phyloP scores from a whole-genome alignment of 345 rosid genomes.

The Iberis pinnata region DNA sequence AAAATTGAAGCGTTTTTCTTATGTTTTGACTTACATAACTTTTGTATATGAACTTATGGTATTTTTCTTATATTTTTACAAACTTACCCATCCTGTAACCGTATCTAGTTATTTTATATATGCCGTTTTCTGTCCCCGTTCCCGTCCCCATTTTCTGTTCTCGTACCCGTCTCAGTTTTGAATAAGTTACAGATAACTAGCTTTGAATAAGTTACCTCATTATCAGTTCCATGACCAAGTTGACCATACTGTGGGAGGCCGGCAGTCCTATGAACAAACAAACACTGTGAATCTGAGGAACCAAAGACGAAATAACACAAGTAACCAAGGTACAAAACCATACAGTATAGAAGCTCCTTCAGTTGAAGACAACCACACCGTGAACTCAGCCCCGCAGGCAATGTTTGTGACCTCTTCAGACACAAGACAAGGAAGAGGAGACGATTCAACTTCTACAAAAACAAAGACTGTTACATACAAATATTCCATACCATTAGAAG shows the following conservation, averaged over 20 bases:
- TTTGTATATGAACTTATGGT: no score
- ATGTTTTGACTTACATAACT: no score
- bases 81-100: no score
- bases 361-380: slow-evolving; percentile 80
- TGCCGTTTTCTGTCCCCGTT: no score
- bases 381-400: slow-evolving; percentile 94
- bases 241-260: slow-evolving; percentile 99
- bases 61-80: no score
- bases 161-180: no score
- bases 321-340: slow-evolving; percentile 41
- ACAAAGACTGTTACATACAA: slow-evolving; percentile 12
- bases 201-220: slow-evolving; percentile 52
- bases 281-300: slow-evolving; percentile 18
- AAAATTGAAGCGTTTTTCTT: no score
- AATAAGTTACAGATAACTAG: not conserved
- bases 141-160: no score
- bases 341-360: slow-evolving; percentile 95
- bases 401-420: slow-evolving; percentile 65
- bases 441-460: slow-evolving; percentile 58
- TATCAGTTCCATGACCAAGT: slow-evolving; percentile 99
- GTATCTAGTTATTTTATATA: no score
- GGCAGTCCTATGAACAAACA: slow-evolving; percentile 61
- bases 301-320: slow-evolving; percentile 9
- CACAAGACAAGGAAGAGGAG: slow-evolving; percentile 74
- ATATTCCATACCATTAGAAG: not conserved